Conservation (phyloP, 768 basidiomycete species). For the Phylloporus arenicola region DNA sequence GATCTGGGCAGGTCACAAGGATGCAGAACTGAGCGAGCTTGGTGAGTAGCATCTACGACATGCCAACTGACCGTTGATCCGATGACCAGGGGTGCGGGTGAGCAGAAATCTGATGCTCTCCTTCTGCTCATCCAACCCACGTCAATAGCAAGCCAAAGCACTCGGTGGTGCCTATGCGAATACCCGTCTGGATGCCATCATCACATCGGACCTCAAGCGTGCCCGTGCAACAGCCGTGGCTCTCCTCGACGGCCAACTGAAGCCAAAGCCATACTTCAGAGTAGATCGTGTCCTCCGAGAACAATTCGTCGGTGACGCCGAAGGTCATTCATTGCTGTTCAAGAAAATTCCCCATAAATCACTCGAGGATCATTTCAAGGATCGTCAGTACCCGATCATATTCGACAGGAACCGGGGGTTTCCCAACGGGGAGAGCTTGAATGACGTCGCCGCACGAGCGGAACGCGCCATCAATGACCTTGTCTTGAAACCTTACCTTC, state of each 20-base stretch:
- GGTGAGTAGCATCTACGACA: conserved; percentile 38
- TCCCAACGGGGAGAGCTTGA: conserved; percentile 65
- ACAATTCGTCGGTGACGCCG: conserved; percentile 65
- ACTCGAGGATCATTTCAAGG: conserved; percentile 44
- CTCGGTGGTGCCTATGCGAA: conserved; percentile 49
- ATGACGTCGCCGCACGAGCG: conserved; percentile 58
- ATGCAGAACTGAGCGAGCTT: conserved; percentile 69
- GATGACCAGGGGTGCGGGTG: conserved; percentile 50
- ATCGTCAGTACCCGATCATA: conserved; percentile 49
- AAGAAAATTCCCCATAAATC: conserved; percentile 25
- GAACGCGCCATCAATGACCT: conserved; percentile 45
- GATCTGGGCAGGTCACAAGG: conserved; percentile 73
- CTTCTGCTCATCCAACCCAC: not conserved
- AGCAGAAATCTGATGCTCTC: conserved; percentile 6
- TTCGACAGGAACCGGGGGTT: conserved; percentile 46
- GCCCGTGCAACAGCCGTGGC: conserved; percentile 57
- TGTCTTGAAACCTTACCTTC: conserved; percentile 49
- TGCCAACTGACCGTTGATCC: conserved; percentile 2
- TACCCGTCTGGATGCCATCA: conserved; percentile 48
- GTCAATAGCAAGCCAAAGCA: conserved; percentile 57
- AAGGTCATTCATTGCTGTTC: conserved; percentile 49
- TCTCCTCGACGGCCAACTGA: conserved; percentile 43
- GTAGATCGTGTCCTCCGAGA: conserved; percentile 55
- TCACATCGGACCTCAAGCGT: conserved; percentile 64
- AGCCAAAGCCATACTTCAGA: conserved; percentile 42